Evolutionary conservation across 306 rosid genomes (phyloP), one percentile per base, ranked within the genome.

Genomic region (Trifolium fragiferum): DNA sequence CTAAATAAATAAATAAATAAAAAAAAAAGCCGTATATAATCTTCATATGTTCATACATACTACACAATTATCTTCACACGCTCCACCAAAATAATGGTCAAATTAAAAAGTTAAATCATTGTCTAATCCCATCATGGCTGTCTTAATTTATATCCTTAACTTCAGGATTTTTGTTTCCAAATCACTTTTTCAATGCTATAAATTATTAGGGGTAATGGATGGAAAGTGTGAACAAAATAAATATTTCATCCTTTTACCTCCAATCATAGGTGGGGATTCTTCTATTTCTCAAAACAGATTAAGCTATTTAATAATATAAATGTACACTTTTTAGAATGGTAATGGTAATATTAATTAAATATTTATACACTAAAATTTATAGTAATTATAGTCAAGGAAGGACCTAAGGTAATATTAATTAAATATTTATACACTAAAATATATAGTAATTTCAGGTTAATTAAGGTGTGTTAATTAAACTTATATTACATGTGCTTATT

Each of bases 121-220:
- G 41, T 78, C 30, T 25, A 40, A 81, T 81, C 77, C 71, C 72
- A 75, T 60, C 38, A 77, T 81, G 53, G 63, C 65, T 40, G 75
- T 77, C 78, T 54, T 32, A 68, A 53, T 80, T 80, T 73, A 55
- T 80, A 70, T 74, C 76, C 81, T 75, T 70, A 81, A 81, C 73
- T 37, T 77, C 70, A 66, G 88, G 87, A 70, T 59, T 57, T 64
- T 59, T 78, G 81, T 75, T 75, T 76, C 46, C 64, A 68, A 46
- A 77, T 73, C 78, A 62, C 84, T 84, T 76, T 76, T 80, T 72
- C 74, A 54, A 43, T 60, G 63, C 82, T 80, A 83, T 55, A 77
- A 66, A 84, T 84, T 84, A 80, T 84, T 84, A 18, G 68, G 68
- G 82, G 68, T 43, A 32, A 80, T 70, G 76, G 68, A 53, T 49